phyloP scores from a whole-genome alignment of 1,139 yeast species.

The Yamadazyma diddensiae region DNA sequence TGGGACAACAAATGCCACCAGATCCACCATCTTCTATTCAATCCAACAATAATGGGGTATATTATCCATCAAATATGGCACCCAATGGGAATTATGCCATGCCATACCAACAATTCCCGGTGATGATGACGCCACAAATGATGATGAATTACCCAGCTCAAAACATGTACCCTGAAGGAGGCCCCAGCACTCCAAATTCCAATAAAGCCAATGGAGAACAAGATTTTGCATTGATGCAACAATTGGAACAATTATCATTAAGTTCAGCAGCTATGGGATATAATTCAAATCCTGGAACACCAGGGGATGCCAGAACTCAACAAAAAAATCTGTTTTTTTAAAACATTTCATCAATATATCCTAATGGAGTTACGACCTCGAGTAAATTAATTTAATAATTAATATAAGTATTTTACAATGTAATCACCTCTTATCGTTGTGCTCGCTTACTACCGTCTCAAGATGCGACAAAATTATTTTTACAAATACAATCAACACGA shows the following conservation, averaged over 20 bases:
- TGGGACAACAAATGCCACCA: background rate
- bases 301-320: constrained; percentile 14
- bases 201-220: constrained; percentile 7
- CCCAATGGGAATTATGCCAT: constrained; percentile 3
- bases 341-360: background rate
- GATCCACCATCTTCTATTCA: background rate
- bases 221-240: constrained; percentile 36
- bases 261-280: constrained; percentile 52
- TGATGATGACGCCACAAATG: constrained; percentile 8
- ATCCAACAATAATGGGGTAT: background rate
- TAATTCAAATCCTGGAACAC: constrained; percentile 45
- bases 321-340: constrained; percentile 7
- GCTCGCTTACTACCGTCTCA: background rate
- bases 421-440: too few species aligned
- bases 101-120: background rate
- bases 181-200: background rate
- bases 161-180: background rate
- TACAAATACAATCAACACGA: background rate
- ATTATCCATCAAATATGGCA: background rate
- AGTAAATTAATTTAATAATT: background rate
- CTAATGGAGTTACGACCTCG: constrained; percentile 1
- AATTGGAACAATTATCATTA: constrained; percentile 46
- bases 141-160: constrained; percentile 1
- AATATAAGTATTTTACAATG: background rate
- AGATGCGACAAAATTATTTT: background rate